Percentiles rank a stretch among this genome's conserved stretches.
Conservation (phyloP, 2,329 filamentous ascomycete species). For the Kalmusia sp. region DNA sequence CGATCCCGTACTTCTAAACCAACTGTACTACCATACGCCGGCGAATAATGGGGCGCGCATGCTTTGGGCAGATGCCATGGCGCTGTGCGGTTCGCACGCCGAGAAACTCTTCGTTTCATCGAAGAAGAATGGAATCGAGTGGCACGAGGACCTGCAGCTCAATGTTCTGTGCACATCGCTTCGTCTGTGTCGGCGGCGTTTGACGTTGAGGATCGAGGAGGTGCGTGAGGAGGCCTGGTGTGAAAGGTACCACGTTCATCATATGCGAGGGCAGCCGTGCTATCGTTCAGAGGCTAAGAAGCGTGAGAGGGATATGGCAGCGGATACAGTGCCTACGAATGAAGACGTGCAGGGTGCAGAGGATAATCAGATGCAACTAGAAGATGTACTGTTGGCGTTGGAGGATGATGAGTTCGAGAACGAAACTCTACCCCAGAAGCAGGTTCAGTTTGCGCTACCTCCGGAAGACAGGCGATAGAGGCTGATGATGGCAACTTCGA, state of each 20-base stretch:
- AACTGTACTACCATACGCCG: slow-evolving; percentile 30
- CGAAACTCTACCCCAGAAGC: too few relatives aligned
- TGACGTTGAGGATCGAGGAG: slow-evolving; percentile 43
- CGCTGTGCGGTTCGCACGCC: slow-evolving; percentile 28
- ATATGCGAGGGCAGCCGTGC: slow-evolving; percentile 24
- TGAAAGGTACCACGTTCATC: slow-evolving; percentile 40
- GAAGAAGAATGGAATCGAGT: not conserved
- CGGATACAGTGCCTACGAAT: not conserved
- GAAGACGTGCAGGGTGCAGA: not conserved
- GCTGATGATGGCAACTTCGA: too few relatives aligned
- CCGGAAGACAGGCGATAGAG: too few relatives aligned
- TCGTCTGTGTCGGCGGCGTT: slow-evolving; percentile 26
- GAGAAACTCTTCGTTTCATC: slow-evolving; percentile 10
- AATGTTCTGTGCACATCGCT: slow-evolving; percentile 36
- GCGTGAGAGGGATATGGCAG: not conserved
- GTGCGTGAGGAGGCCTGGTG: slow-evolving; percentile 36
- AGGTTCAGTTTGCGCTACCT: too few relatives aligned
- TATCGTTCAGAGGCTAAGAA: slow-evolving; percentile 21
- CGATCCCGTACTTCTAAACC: slow-evolving; percentile 16
- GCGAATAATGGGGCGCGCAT: slow-evolving; percentile 28
- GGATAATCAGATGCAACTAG: too few relatives aligned
- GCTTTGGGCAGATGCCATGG: slow-evolving; percentile 41
- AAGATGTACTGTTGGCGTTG: too few relatives aligned
- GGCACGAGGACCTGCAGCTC: slow-evolving; percentile 26
- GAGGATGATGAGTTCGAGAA: too few relatives aligned